Conservation (phyloP, 148 eudicot genomes). For the Rhododendron kiyosumense region DNA sequence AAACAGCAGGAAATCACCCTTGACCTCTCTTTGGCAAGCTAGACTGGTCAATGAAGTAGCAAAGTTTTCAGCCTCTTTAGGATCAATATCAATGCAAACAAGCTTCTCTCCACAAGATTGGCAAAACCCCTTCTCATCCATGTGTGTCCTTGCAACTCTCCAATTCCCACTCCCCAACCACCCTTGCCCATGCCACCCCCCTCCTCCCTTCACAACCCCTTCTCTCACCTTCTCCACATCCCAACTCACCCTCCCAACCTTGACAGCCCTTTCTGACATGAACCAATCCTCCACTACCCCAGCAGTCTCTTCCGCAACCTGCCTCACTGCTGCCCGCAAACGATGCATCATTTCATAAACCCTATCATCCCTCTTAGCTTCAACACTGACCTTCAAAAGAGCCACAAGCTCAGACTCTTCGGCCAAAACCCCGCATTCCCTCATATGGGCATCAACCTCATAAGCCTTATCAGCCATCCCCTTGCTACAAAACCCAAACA, state of each 20-base stretch:
- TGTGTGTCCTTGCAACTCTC: conserved; percentile 60
- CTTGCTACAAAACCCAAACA: conserved; percentile 67
- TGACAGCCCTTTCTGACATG: conserved; percentile 36
- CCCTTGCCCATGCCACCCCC: conserved; percentile 98
- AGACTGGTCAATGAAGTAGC: conserved; percentile 60
- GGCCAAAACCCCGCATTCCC: conserved; percentile 56
- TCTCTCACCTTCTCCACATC: conserved; percentile 60
- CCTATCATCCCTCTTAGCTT: conserved; percentile 41
- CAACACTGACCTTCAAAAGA: conserved; percentile 63
- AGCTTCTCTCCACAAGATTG: conserved; percentile 73
- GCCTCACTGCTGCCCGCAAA: conserved; percentile 63
- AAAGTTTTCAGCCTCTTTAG: conserved; percentile 69
- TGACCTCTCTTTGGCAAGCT: conserved; percentile 59
- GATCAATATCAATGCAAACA: conserved; percentile 91
- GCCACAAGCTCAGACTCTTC: conserved; percentile 75
- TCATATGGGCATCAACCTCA: conserved; percentile 72
- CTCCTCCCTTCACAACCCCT: conserved; percentile 77
- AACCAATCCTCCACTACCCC: conserved; percentile 72
- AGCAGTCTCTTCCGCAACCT: conserved; percentile 71
- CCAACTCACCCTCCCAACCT: conserved; percentile 62
- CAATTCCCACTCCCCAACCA: conserved; percentile 93
- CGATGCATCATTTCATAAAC: conserved; percentile 85
- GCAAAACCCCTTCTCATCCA: conserved; percentile 65
- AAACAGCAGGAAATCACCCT: conserved; percentile 52
- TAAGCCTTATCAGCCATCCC: conserved; percentile 65